phyloP scores from a whole-genome alignment of 306 rosid genomes.

The Lathyrus tuberosus region DNA sequence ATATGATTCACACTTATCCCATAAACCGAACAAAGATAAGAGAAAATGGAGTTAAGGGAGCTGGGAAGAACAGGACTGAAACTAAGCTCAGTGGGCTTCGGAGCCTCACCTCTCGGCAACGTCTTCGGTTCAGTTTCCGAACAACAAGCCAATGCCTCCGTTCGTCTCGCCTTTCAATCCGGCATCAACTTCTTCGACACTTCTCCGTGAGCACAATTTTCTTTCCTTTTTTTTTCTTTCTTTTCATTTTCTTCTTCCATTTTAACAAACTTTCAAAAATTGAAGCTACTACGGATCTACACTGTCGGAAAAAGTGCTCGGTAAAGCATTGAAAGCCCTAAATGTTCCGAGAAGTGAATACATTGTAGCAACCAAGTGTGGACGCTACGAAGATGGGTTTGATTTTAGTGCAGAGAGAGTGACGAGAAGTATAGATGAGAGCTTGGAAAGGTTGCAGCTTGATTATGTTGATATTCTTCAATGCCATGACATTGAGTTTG shows the following conservation, averaged over 20 bases:
- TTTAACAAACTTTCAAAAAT: not conserved
- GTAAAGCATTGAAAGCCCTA: constrained; percentile 75
- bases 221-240: not conserved
- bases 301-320: constrained; percentile 77
- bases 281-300: constrained; percentile 83
- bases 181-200: constrained; percentile 97
- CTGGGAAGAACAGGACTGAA: constrained; percentile 88
- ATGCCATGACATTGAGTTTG: constrained; percentile 96
- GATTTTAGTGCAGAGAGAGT: constrained; percentile 92
- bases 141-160: constrained; percentile 69
- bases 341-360: constrained; percentile 74
- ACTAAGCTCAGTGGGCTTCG: constrained; percentile 80
- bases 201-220: constrained; percentile 61
- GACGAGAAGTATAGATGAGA: constrained; percentile 81
- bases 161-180: constrained; percentile 67
- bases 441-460: constrained; percentile 85
- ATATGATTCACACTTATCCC: not conserved
- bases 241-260: not conserved
- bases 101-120: constrained; percentile 96
- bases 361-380: constrained; percentile 88
- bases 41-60: constrained; percentile 53
- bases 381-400: constrained; percentile 79
- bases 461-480: constrained; percentile 89
- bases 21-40: not conserved
- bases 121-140: constrained; percentile 77